Evolutionary conservation across 139 green algal genomes (phyloP).

Genomic region (Auxenochlorella protothecoides): DNA sequence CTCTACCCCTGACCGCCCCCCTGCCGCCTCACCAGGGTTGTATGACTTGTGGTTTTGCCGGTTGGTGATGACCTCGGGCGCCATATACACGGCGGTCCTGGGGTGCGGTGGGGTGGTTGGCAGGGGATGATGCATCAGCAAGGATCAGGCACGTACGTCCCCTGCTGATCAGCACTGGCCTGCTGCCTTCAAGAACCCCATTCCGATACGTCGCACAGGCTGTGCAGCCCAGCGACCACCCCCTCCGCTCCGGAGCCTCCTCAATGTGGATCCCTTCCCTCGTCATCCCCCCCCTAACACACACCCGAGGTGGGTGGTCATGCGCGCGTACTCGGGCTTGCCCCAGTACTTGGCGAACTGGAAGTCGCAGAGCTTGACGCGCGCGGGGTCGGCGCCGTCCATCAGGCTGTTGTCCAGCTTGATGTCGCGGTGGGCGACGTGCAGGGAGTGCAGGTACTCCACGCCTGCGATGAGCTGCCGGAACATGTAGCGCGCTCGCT

Average conservation of each 20-base stretch:
- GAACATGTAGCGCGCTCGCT: slow-evolving; percentile 52
- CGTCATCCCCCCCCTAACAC: background rate
- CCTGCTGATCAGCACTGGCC: no score
- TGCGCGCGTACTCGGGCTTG: slow-evolving; percentile 12
- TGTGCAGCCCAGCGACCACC: no score
- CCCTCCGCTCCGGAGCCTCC: no score
- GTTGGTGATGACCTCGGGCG: slow-evolving; percentile 46
- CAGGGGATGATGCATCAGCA: no score
- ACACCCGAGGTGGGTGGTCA: slow-evolving; percentile 59
- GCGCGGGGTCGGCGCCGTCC: slow-evolving; percentile 41
- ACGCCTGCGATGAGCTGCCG: slow-evolving; percentile 56
- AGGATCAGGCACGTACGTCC: no score
- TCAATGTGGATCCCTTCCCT: no score
- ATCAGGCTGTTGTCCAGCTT: slow-evolving; percentile 76
- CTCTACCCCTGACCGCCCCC: no score
- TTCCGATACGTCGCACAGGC: no score
- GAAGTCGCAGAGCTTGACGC: slow-evolving; percentile 70
- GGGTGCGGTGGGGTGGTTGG: no score
- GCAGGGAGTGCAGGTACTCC: slow-evolving; percentile 40
- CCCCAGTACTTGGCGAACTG: slow-evolving; percentile 45
- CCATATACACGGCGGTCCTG: slow-evolving; percentile 60
- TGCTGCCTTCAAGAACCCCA: no score
- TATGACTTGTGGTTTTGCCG: background rate
- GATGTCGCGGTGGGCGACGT: slow-evolving; percentile 31
- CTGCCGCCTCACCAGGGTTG: background rate